Evolutionary conservation across 1,284 basidiomycete species (phyloP), one percentile per base, ranked within the genome.

Genomic region (Butyriboletus appendiculatus): DNA sequence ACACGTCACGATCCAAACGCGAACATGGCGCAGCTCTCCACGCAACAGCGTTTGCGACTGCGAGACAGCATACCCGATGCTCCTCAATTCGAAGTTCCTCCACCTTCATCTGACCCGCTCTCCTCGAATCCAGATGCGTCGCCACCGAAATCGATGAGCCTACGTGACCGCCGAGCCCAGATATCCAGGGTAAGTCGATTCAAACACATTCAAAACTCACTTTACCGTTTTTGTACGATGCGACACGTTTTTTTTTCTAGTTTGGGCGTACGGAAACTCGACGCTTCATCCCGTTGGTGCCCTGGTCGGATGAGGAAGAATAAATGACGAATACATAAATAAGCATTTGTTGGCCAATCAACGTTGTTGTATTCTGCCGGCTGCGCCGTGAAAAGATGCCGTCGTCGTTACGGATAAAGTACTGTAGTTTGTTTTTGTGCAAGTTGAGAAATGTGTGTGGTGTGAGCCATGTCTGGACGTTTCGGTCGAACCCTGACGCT

Each of bases 261-360:
- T 51, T 65, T 51, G 59, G 65, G 34, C 63, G 59, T 34, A 48
- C 59, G 15, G 59, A 63, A 41, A 60, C 67, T 12, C 68, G 63
- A 48, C 69, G 67, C 11, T 68, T 70, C 30, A 66, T 68, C 8
- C 53, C 66, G 38, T 42, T 68, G 50, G 58, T 57, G 49, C 62
- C 69, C 22, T 71, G 68, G 45, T 68, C 66, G 46, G 68, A 70
- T 48, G 66, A 67, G 26, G 68, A 68, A 52, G 52, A 59, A 33
- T 69, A 50, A 60, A 32, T 4, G 41, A 35, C 40, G 40, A 18
- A 39, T 57, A 42, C 30, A 46, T 58, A 60, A 52, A 64, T 61
- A 64, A 64, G 45, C 48, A 28, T 48, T 43, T 41, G 24, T 32
- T 35, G 53, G 26, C 61, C 61, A 63, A 65, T 62, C 61, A 65